phyloP scores from a whole-genome alignment of 2,329 filamentous ascomycete species.

The Gaeumannomyces tritici region DNA sequence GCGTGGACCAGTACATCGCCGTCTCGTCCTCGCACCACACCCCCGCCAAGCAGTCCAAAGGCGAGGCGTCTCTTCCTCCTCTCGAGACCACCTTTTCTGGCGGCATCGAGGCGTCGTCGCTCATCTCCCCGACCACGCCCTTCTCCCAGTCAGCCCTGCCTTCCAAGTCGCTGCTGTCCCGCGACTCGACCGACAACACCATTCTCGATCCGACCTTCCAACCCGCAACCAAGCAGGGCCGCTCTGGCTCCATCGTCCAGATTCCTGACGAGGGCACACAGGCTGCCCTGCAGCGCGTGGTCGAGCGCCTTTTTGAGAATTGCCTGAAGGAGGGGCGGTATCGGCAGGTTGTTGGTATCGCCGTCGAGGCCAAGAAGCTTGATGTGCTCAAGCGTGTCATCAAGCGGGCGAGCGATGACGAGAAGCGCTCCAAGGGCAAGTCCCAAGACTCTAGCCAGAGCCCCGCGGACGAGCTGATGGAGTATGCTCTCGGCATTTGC shows the following conservation, averaged over 20 bases:
- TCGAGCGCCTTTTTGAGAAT: slow-evolving; percentile 83
- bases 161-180: slow-evolving; percentile 89
- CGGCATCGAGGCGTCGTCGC: slow-evolving; percentile 55
- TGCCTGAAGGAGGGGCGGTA: slow-evolving; percentile 83
- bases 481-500: slow-evolving; percentile 90
- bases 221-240: slow-evolving; percentile 40
- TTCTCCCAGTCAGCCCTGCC: slow-evolving; percentile 91
- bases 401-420: slow-evolving; percentile 77
- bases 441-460: slow-evolving; percentile 38
- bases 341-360: slow-evolving; percentile 92
- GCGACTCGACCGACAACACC: slow-evolving; percentile 58
- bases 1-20: slow-evolving; percentile 93
- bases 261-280: slow-evolving; percentile 62
- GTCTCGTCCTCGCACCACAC: slow-evolving; percentile 47
- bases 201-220: slow-evolving; percentile 51
- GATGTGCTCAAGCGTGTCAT: slow-evolving; percentile 82
- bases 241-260: slow-evolving; percentile 53
- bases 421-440: slow-evolving; percentile 60
- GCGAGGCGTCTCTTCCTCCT: slow-evolving; percentile 47
- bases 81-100: slow-evolving; percentile 71
- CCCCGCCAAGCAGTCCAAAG: slow-evolving; percentile 30
- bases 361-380: slow-evolving; percentile 87
- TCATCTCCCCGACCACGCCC: slow-evolving; percentile 83
- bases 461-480: slow-evolving; percentile 85
- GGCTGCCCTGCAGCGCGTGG: slow-evolving; percentile 69